These are phyloP conservation scores for Albizia julibrissin DNA, from an alignment of 306 rosid species.

Conservation along the genomic window DNA sequence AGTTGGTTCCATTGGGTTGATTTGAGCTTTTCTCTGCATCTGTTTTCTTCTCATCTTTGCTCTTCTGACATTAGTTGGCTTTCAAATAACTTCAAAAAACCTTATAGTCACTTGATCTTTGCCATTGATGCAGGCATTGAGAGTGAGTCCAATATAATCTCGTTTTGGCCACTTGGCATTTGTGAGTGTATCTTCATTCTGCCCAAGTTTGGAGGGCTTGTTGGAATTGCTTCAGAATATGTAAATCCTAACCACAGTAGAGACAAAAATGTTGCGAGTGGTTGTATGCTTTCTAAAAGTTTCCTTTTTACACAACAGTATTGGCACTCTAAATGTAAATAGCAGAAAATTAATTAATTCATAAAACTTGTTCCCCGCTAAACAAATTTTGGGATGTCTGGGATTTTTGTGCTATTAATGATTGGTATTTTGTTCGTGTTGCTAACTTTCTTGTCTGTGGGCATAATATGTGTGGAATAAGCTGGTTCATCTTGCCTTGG, in stretches of 20 bases:
- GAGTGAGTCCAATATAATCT: slow-evolving; percentile 71
- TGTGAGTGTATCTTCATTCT: slow-evolving; percentile 37
- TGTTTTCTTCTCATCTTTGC: neutral
- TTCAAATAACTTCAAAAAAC: neutral
- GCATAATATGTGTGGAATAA: slow-evolving; percentile 31
- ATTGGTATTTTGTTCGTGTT: slow-evolving; percentile 19
- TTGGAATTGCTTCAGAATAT: slow-evolving; percentile 39
- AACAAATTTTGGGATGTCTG: slow-evolving; percentile 35
- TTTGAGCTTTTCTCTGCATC: neutral
- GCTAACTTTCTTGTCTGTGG: slow-evolving; percentile 19
- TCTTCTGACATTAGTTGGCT: neutral
- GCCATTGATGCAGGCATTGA: slow-evolving; percentile 59
- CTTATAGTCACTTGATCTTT: slow-evolving; percentile 26
- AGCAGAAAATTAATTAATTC: slow-evolving; percentile 38
- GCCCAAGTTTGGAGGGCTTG: slow-evolving; percentile 32
- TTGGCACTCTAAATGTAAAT: slow-evolving; percentile 55
- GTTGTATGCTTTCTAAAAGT: slow-evolving; percentile 39
- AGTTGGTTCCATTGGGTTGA: slow-evolving; percentile 15
- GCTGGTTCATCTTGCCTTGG: slow-evolving; percentile 26
- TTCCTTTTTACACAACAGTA: slow-evolving; percentile 37
- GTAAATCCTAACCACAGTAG: slow-evolving; percentile 26
- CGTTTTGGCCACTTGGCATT: slow-evolving; percentile 15
- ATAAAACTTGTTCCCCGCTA: slow-evolving; percentile 21
- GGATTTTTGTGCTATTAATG: neutral
- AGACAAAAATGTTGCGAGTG: slow-evolving; percentile 35